These are phyloP conservation scores for Colletotrichum karsti DNA, from an alignment of 2,329 filamentous ascomycete species.

Conservation along the genomic window DNA sequence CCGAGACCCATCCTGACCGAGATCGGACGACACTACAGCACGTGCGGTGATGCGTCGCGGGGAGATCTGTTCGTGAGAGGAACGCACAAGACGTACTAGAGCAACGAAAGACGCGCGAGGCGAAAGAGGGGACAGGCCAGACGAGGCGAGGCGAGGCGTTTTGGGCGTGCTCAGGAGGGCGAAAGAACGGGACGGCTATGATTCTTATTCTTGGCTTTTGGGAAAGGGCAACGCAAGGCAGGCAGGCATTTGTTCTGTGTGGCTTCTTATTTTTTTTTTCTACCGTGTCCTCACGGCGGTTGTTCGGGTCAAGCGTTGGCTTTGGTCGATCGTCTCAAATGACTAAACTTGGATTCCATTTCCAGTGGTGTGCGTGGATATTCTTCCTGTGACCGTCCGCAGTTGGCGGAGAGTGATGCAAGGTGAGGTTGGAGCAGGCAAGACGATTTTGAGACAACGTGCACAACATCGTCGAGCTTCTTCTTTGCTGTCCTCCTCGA, in stretches of 20 bases:
- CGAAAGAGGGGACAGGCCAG: no score
- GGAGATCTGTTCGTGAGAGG: fast-evolving
- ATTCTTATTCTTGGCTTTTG: neutral
- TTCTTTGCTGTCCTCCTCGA: no score
- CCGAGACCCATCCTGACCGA: neutral
- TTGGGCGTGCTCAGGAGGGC: neutral
- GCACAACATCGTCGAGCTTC: no score
- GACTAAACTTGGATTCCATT: neutral
- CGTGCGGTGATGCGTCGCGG: no score
- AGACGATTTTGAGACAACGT: no score
- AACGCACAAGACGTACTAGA: no score
- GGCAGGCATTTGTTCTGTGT: neutral
- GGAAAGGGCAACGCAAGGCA: neutral
- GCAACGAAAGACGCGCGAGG: no score
- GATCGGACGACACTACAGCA: neutral
- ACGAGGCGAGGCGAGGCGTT: neutral
- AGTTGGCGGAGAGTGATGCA: no score
- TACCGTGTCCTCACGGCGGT: neutral
- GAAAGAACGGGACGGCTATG: neutral
- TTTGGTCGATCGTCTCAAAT: neutral
- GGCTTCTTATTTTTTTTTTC: neutral
- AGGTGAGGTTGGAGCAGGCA: no score
- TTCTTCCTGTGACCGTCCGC: no score
- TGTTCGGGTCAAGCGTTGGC: neutral
- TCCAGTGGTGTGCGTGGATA: no score